Base-by-base conservation (phyloP, 257 asterid genomes). In the Scutellaria galericulata region DNA sequence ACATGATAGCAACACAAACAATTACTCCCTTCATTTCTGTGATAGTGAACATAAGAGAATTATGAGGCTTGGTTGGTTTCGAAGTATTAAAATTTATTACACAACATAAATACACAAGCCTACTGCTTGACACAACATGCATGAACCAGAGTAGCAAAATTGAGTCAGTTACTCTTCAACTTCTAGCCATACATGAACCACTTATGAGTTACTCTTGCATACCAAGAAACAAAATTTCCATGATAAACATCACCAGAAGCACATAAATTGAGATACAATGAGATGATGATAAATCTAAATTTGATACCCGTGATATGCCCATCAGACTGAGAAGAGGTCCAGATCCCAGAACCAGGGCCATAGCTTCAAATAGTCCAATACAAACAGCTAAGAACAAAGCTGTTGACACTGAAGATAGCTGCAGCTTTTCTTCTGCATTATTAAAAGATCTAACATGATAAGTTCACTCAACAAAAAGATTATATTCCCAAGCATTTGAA, bases 371-470 rank as follows among this genome's bases (percentile, higher is more conserved):
- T 58, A 94, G 77, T 79, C 99, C 99, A 60, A 94, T 89, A 74
- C 92, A 86, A 80, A 88, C 85, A 55, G 99, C 96, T 83, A 91
- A 79, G 62, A 87, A 55, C 83, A 91, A 81, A 82, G 97, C 97
- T 10, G 99, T 91, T 65, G 99, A 88, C 18, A 94, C 97, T 66
- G 99, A 94, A 68, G 97, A 86, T 50, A 94, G 85, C 86, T 86
- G 96, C 79, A 79, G 83, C 78, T 87, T 87, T 75, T 78, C 86
- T 59, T 37, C 80, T 45, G 75, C 79, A 69, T 77, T 52, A 45
- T 14, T 55, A 64, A 60, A 68, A 62, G 45, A 75, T 72, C 73
- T 69, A 52, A 64, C 74, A 51, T 69, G 70, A 63, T 55, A 75
- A 77, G 60, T 6, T 71, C 72, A 20, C 79, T 77, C 68, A n/a